Base-by-base conservation (phyloP, 305 asterid genomes). In the Fraxinus ornus region DNA sequence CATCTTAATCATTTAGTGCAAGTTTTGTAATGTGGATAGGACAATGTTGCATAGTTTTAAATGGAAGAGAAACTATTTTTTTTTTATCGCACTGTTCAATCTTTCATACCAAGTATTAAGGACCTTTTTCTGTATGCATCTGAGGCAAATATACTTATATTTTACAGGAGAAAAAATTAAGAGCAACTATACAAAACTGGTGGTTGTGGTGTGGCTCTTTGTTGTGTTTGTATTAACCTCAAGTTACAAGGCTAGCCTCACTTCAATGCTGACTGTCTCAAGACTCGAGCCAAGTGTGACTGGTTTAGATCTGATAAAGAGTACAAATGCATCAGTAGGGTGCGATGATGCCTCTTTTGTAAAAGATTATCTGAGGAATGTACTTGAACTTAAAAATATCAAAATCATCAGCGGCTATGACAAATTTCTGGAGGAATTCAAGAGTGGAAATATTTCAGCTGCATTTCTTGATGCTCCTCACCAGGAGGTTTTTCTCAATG, bases 381-480 rank as follows among this genome's bases (percentile, higher is more conserved):
- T 87, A 44, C 10, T 87, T 36, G 0, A 37, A 0, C 75, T 88
- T 5, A 75, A 35, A 4, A 88, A 87, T 30, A 83, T 88, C 85
- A 81, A 77, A 78, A 36, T 19, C 39, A 47, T 88, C 1, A 36
- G 17, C 4, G 39, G 13, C 76, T 77, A 84, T 3, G 22, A 85
- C 1, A 70, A 28, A 32, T 88, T 84, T 73, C 81, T 83, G 0
- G 82, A 47, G 52, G 87, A 80, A 76, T 76, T 88, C 30, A 76
- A 57, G 49, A 81, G 36, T 22, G 85, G 83, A 1, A 87, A 28
- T 6, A 88, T 87, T 26, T 52, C 62, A 22, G 91, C 91, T 62
- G 90, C 88, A 47, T 86, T 87, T 82, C 88, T 88, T 24, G 90
- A 86, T 62, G 78, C 79, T 15, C 91, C 87, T 8, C 80, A 88